These are phyloP conservation scores for Colletotrichum sp. DNA, from an alignment of 2,329 filamentous ascomycete genomes.

Conservation along the genomic window DNA sequence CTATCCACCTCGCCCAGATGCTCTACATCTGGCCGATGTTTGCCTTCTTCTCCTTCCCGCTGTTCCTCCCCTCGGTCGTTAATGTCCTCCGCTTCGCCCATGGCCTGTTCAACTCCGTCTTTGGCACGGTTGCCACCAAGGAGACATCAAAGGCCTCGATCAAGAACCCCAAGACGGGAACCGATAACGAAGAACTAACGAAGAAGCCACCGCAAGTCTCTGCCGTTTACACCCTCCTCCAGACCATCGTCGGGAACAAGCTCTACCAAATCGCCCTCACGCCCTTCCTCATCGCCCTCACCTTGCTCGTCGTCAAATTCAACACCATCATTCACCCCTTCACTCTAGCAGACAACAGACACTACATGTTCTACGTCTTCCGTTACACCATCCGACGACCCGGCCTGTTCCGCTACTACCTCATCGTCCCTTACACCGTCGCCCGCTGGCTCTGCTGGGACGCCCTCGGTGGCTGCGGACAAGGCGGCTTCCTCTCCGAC, in stretches of 20 bases:
- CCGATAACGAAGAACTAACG: not conserved
- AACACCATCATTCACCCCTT: slow-evolving; percentile 97
- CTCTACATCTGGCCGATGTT: slow-evolving; percentile 95
- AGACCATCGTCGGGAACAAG: slow-evolving; percentile 24
- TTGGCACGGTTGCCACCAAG: not conserved
- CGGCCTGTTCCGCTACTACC: slow-evolving; percentile 66
- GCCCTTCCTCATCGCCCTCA: slow-evolving; percentile 36
- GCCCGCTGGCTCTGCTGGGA: slow-evolving; percentile 73
- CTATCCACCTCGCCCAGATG: slow-evolving; percentile 88
- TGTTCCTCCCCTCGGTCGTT: slow-evolving; percentile 62
- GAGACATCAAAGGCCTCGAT: not conserved
- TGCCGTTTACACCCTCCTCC: not conserved
- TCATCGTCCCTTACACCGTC: slow-evolving; percentile 72
- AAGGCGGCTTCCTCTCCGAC: not conserved
- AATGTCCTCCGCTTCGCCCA: slow-evolving; percentile 27
- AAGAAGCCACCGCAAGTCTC: not conserved
- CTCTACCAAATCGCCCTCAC: slow-evolving; percentile 31
- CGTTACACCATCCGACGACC: slow-evolving; percentile 76
- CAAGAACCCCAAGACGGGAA: not conserved
- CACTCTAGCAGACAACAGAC: slow-evolving; percentile 92
- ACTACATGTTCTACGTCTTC: slow-evolving; percentile 98
- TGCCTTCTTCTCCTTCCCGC: slow-evolving; percentile 84
- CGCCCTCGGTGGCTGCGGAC: slow-evolving; percentile 55
- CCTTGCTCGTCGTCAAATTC: slow-evolving; percentile 63
- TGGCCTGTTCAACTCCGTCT: not conserved